Evolutionary conservation across 1,284 basidiomycete species (phyloP).

Genomic region (Malassezia furfur): DNA sequence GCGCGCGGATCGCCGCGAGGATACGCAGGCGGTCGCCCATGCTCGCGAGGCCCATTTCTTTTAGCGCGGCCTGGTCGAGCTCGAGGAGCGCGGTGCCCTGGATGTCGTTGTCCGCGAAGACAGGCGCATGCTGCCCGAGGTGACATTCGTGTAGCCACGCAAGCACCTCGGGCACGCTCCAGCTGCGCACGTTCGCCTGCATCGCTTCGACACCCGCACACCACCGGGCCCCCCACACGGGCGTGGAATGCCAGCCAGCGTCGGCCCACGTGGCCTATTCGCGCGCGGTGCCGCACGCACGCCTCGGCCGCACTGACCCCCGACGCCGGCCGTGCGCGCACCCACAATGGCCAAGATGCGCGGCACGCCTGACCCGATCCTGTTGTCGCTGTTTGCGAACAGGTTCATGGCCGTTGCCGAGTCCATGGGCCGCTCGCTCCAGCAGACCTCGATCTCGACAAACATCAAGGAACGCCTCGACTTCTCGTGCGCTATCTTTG

Average conservation of each 20-base stretch:
- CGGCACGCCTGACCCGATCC: constrained; percentile 61
- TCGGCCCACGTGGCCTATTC: not conserved
- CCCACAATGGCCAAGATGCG: not conserved
- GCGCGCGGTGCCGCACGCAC: no score
- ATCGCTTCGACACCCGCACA: not conserved
- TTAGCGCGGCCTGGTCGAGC: constrained; percentile 36
- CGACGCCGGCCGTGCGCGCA: not conserved
- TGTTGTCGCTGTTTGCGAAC: constrained; percentile 79
- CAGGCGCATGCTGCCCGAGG: constrained; percentile 26
- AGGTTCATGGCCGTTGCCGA: constrained; percentile 86
- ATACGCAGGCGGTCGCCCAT: constrained; percentile 43
- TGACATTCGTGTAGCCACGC: constrained; percentile 31
- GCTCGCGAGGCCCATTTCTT: constrained; percentile 44
- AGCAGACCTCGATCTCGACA: constrained; percentile 76
- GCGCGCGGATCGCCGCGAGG: constrained; percentile 37
- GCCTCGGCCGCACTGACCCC: no score
- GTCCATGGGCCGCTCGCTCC: constrained; percentile 79
- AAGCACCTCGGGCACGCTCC: constrained; percentile 24
- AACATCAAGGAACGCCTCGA: constrained; percentile 84
- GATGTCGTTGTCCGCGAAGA: constrained; percentile 40
- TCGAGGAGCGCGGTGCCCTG: constrained; percentile 36
- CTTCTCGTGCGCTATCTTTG: constrained; percentile 77
- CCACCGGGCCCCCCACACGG: not conserved
- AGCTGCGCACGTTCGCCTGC: constrained; percentile 11
- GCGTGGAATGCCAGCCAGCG: not conserved